Evolutionary conservation across 2,329 filamentous ascomycete genomes (phyloP).

Genomic region (Rosellinia necatrix): DNA sequence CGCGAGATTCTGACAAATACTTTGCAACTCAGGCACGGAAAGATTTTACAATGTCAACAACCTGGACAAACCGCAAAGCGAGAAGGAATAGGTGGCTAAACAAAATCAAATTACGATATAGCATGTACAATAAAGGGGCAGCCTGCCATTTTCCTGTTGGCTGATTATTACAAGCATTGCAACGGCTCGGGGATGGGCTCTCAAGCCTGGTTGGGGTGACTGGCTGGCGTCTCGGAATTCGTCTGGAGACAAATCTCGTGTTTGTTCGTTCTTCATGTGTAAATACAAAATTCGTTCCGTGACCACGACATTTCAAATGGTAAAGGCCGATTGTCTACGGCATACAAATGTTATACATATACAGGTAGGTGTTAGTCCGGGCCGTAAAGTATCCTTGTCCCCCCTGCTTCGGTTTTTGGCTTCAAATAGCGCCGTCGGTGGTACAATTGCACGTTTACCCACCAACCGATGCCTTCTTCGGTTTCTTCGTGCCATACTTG

Average conservation of each 20-base stretch:
- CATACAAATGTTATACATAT: slow-evolving; percentile 31
- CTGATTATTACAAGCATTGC: slow-evolving; percentile 27
- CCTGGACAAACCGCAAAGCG: slow-evolving; percentile 79
- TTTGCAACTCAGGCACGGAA: slow-evolving; percentile 67
- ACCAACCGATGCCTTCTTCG: slow-evolving; percentile 74
- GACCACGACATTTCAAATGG: slow-evolving; percentile 20
- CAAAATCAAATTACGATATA: slow-evolving; percentile 16
- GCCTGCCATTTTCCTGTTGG: slow-evolving; percentile 30
- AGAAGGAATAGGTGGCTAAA: slow-evolving; percentile 46
- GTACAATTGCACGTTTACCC: slow-evolving; percentile 23
- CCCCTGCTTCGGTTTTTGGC: background rate
- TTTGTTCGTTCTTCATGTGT: slow-evolving; percentile 33
- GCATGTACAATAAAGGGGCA: slow-evolving; percentile 28
- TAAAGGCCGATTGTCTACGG: slow-evolving; percentile 17
- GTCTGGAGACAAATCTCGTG: slow-evolving; percentile 28
- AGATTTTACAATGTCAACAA: slow-evolving; percentile 84
- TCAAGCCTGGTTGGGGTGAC: slow-evolving; percentile 28
- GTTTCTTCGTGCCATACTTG: slow-evolving; percentile 99
- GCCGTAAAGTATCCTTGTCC: background rate
- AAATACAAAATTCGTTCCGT: slow-evolving; percentile 28
- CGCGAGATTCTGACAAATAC: background rate
- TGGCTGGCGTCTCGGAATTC: slow-evolving; percentile 36
- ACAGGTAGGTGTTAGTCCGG: slow-evolving; percentile 4
- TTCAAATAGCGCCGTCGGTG: background rate
- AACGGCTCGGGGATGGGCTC: slow-evolving; percentile 21